Evolutionary conservation across 495 filamentous ascomycete species (phyloP).

Genomic region (Hamigera avellanea): DNA sequence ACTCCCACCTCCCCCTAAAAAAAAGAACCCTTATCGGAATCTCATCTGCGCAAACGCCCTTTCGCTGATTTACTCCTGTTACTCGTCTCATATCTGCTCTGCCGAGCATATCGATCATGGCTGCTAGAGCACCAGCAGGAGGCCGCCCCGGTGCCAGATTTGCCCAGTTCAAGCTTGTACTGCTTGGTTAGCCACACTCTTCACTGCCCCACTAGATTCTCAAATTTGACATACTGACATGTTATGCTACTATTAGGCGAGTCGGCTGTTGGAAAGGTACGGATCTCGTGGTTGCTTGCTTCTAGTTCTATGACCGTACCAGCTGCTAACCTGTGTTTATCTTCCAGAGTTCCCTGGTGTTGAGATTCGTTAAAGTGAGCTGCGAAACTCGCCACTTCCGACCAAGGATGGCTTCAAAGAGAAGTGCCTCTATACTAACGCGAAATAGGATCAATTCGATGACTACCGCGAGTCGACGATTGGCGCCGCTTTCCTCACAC

Average conservation of each 20-base stretch:
- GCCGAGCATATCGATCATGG: constrained; percentile 46
- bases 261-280: constrained; percentile 95
- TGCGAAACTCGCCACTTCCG: neutral
- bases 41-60: neutral
- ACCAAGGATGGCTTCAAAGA: no score
- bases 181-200: constrained; percentile 57
- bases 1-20: neutral
- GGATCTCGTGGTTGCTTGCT: constrained; percentile 15
- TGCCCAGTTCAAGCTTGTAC: constrained; percentile 97
- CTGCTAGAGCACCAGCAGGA: constrained; percentile 66
- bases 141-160: constrained; percentile 72
- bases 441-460: constrained; percentile 90
- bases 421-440: constrained; percentile 6
- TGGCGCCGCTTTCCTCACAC: constrained; percentile 96
- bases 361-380: constrained; percentile 92
- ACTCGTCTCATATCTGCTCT: constrained; percentile 4
- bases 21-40: neutral
- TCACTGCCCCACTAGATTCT: constrained; percentile 1
- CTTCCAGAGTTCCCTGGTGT: constrained; percentile 80
- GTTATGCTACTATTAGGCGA: constrained; percentile 51
- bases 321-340: constrained; percentile 19
- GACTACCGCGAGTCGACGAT: constrained; percentile 98
- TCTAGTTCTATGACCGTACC: neutral
- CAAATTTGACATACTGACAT: constrained; percentile 15
- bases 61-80: constrained; percentile 1